Conservation (phyloP, 495 filamentous ascomycete species). For the Hypoxylon crocopeplum region DNA sequence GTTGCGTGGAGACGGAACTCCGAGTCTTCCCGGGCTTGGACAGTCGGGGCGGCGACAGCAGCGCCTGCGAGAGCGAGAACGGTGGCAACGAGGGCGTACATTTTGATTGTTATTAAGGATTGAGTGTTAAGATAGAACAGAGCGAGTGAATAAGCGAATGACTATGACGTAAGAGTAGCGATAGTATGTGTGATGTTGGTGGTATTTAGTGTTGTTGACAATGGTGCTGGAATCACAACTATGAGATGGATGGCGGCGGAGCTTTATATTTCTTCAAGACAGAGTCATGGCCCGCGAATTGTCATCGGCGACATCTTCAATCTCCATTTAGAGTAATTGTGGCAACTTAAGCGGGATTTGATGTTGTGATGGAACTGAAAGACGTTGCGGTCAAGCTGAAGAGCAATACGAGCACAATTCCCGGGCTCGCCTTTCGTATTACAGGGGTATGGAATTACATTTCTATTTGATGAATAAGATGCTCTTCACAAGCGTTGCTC, state of each 20-base stretch:
- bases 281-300: neutral
- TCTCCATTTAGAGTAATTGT: no score
- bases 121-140: neutral
- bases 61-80: constrained; percentile 5
- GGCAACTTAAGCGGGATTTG: neutral
- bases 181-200: no score
- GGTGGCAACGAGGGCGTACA: constrained; percentile 5
- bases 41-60: constrained; percentile 5
- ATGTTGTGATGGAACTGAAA: neutral
- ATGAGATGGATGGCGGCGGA: neutral
- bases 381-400: neutral
- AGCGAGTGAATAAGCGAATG: neutral
- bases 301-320: neutral
- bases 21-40: neutral
- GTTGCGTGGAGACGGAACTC: constrained; percentile 19
- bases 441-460: constrained; percentile 2
- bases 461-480: neutral
- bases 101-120: constrained; percentile 3
- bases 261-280: constrained; percentile 6
- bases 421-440: constrained; percentile 13
- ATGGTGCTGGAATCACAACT: neutral
- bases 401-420: constrained; percentile 6
- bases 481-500: neutral
- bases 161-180: neutral
- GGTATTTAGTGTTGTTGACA: no score